A percentile compares a stretch with the other conserved stretches of the same genome.
Evolutionary conservation across 2,329 filamentous ascomycete species (phyloP).

Genomic region (Penicillium verrucosum): DNA sequence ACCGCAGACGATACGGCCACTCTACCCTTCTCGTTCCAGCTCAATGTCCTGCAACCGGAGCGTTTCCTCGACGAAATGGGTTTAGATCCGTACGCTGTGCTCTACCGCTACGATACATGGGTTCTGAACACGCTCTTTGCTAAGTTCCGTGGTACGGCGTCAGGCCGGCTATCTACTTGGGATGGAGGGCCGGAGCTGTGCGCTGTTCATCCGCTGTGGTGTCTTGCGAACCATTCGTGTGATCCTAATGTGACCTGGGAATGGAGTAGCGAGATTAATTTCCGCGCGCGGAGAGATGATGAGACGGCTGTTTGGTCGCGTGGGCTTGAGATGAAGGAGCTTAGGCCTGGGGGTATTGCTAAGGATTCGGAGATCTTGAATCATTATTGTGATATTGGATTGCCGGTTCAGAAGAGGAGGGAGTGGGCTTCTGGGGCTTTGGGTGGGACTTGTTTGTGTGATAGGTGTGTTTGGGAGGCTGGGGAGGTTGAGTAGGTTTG

Average conservation of each 20-base stretch:
- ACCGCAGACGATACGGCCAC: constrained; percentile 37
- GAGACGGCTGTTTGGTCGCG: constrained; percentile 40
- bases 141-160: constrained; percentile 91
- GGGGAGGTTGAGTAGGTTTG: constrained; percentile 12
- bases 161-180: constrained; percentile 70
- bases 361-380: constrained; percentile 83
- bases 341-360: constrained; percentile 58
- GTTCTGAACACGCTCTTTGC: constrained; percentile 87
- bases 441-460: constrained; percentile 84
- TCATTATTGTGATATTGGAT: constrained; percentile 85
- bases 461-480: constrained; percentile 74
- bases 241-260: constrained; percentile 94
- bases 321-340: constrained; percentile 39
- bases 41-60: constrained; percentile 57
- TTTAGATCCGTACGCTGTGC: constrained; percentile 54
- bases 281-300: constrained; percentile 31
- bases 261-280: constrained; percentile 60
- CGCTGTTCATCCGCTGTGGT: constrained; percentile 94
- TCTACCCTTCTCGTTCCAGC: constrained; percentile 60
- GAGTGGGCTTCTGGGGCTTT: constrained; percentile 87
- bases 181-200: constrained; percentile 86
- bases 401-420: constrained; percentile 74
- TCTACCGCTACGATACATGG: constrained; percentile 47
- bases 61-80: constrained; percentile 63
- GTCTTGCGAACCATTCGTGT: constrained; percentile 92